Percentiles rank a stretch among this genome's conserved stretches.
Evolutionary conservation across 164 flowering plant species (phyloP).

Genomic region (Paratinospora sagittata): DNA sequence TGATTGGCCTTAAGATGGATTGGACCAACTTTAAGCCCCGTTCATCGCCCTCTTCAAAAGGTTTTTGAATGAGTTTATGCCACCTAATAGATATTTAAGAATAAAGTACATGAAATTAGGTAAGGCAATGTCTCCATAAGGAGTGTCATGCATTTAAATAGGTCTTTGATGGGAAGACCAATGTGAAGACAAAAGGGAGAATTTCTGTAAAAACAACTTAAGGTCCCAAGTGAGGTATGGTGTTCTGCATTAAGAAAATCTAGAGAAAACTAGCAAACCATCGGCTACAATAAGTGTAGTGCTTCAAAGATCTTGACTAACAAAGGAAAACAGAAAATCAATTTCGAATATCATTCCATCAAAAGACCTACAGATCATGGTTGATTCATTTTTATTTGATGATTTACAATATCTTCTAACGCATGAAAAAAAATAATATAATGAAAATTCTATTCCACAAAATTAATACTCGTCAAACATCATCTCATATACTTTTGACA

Average conservation of each 20-base stretch:
- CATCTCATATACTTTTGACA: background rate
- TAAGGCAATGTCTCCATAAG: no score
- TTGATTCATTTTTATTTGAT: background rate
- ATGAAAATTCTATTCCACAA: background rate
- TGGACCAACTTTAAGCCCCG: slow-evolving; percentile 88
- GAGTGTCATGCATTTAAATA: no score
- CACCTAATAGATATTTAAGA: slow-evolving; percentile 49
- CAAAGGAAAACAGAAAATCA: no score
- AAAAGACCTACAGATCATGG: no score
- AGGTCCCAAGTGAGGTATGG: no score
- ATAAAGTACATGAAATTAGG: no score
- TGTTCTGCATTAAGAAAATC: background rate
- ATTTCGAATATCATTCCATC: no score
- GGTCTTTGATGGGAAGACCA: no score
- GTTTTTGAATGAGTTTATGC: slow-evolving; percentile 92
- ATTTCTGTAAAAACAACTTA: no score
- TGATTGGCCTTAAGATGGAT: slow-evolving; percentile 76
- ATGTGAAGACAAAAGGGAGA: no score
- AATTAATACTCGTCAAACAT: background rate
- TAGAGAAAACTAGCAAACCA: background rate
- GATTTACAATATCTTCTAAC: background rate
- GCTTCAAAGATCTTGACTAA: no score
- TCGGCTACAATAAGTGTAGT: background rate
- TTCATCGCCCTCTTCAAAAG: slow-evolving; percentile 95
- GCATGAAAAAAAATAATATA: background rate